Evolutionary conservation across 179 eudicot genomes (phyloP), one percentile per base, ranked within the genome.

Genomic region (Amaranthus tricolor): DNA sequence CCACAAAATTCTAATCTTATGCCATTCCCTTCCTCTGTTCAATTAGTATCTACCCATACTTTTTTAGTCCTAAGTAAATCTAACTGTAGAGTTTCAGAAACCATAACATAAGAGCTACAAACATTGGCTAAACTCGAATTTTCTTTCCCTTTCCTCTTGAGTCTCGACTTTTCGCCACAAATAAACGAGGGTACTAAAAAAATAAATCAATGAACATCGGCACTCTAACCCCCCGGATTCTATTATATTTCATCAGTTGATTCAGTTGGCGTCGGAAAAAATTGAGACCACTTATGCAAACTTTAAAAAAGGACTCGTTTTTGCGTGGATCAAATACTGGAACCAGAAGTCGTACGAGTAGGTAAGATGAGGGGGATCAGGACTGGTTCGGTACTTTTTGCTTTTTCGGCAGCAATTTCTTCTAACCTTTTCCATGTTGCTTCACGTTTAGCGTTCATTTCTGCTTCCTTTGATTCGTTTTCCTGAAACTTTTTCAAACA

Each of bases 401-500:
- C 85, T 51, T 82, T 86, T 70, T 76, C 74, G 57, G 85, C 80
- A 62, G 89, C 94, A 16, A 86, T 71, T 43, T 86, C 85, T 81
- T 90, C 94, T 9, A 90, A 75, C 60, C 81, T 82, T 81, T 73
- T 88, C 91, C 94, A 88, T 11, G 77, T 82, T 57, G 82, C 75
- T 76, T 88, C 92, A 0, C 91, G 89, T 83, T 76, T 88, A 9
- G 79, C 70, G 78, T 68, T 76, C 72, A 82, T 64, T 72, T 79
- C 90, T 9, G 79, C 86, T 82, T 83, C 88, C 86, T 88, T 84
- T 6, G 85, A 68, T 82, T 88, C 94, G 14, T 85, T 86, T 71
- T 86, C 88, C 75, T 86, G 85, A 53, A 90, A 88, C 85, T 85
- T 88, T 66, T 62, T 63, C 84, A 74, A 73, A 81, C 91, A 89